These are phyloP conservation scores for Aspergillus sp. DNA, from an alignment of 2,329 filamentous ascomycete genomes.

Conservation along the genomic window DNA sequence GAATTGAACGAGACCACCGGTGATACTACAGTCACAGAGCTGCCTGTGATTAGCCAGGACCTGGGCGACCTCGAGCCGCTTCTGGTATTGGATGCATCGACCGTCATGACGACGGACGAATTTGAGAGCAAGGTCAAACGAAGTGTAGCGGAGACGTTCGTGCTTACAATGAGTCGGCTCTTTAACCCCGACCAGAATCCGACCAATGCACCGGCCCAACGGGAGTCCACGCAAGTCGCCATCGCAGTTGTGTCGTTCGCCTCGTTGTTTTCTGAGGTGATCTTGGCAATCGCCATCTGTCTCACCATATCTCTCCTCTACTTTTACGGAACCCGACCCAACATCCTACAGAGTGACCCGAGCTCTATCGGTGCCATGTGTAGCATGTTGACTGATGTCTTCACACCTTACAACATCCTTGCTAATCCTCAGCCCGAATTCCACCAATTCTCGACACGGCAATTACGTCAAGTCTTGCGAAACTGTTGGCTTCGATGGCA, in stretches of 20 bases:
- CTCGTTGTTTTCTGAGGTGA: constrained; percentile 32
- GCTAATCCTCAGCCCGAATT: constrained; percentile 29
- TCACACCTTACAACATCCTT: constrained; percentile 32
- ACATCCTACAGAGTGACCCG: constrained; percentile 36
- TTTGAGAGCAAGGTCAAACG: constrained; percentile 30
- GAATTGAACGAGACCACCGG: constrained; percentile 30
- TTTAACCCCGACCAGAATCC: constrained; percentile 32
- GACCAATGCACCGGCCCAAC: constrained; percentile 22
- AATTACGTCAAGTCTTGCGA: constrained; percentile 32
- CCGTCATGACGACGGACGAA: constrained; percentile 30
- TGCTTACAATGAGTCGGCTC: constrained; percentile 33
- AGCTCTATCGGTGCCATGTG: constrained; percentile 39
- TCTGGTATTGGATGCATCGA: constrained; percentile 32
- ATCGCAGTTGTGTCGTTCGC: constrained; percentile 33
- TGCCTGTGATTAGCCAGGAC: constrained; percentile 35
- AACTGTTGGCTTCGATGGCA: constrained; percentile 34
- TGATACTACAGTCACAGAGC: constrained; percentile 29
- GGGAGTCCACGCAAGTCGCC: constrained; percentile 28
- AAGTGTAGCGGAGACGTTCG: constrained; percentile 33
- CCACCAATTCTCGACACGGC: constrained; percentile 37
- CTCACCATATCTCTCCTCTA: constrained; percentile 30
- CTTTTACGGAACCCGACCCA: constrained; percentile 30
- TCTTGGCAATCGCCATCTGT: constrained; percentile 26
- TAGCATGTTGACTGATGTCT: constrained; percentile 35
- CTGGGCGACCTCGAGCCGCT: constrained; percentile 33